Conservation (phyloP, 106 monocot species). For the Platanthera zijinensis region DNA sequence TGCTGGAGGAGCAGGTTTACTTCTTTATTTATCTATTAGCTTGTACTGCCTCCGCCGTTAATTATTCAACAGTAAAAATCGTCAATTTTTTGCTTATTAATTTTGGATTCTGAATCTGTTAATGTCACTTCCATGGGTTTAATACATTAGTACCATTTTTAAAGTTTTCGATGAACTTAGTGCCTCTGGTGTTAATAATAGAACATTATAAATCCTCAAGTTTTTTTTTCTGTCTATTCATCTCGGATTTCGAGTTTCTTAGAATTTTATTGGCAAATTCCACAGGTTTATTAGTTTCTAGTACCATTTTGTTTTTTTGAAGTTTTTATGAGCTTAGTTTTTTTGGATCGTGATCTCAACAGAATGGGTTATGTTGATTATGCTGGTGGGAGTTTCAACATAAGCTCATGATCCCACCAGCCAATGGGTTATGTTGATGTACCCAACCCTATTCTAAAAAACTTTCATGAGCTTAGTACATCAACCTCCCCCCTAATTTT, state of each 20-base stretch:
- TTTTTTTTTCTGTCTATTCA: not conserved
- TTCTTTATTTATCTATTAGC: not conserved
- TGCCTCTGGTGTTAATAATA: not conserved
- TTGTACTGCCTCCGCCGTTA: not conserved
- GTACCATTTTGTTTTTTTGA: not conserved
- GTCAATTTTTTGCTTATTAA: not conserved
- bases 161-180: too few species aligned
- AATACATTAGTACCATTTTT: not conserved
- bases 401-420: too few species aligned
- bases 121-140: not conserved
- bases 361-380: not conserved
- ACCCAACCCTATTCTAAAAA: too few species aligned
- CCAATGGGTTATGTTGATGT: too few species aligned
- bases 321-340: not conserved
- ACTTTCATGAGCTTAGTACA: not conserved
- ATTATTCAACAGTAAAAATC: not conserved
- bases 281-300: not conserved
- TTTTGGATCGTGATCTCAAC: too few species aligned
- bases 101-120: not conserved
- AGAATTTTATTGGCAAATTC: not conserved
- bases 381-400: not conserved
- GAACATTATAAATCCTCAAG: not conserved
- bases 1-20: conserved; percentile 81
- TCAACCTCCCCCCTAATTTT: not conserved
- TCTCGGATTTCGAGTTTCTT: not conserved